Conservation (phyloP, 495 filamentous ascomycete species). For the Usnea hakonensis region DNA sequence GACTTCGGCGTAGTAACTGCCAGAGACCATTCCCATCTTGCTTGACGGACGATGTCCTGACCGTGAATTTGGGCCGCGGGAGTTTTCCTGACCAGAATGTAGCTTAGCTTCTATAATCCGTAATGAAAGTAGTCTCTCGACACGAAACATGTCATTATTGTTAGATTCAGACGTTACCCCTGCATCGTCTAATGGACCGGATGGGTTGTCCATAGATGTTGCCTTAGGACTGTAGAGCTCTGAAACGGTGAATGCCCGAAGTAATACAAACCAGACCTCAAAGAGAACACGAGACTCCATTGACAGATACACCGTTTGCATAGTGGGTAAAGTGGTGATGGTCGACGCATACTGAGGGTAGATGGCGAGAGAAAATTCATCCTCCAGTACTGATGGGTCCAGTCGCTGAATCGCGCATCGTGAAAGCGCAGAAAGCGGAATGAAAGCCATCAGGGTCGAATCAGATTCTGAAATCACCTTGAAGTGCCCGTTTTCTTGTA, state of each 20-base stretch:
- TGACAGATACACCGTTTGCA: constrained; percentile 73
- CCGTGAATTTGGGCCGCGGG: constrained; percentile 16
- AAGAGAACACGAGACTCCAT: constrained; percentile 82
- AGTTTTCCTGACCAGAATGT: constrained; percentile 18
- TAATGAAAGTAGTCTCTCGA: constrained; percentile 53
- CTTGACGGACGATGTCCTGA: constrained; percentile 17
- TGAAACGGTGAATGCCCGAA: constrained; percentile 88
- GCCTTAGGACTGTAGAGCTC: constrained; percentile 70
- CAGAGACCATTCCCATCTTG: constrained; percentile 16
- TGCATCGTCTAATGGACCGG: constrained; percentile 18
- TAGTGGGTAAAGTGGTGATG: constrained; percentile 52
- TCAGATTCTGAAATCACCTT: constrained; percentile 82
- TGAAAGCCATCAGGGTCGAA: constrained; percentile 64
- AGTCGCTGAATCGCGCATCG: constrained; percentile 84
- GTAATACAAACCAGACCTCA: constrained; percentile 93
- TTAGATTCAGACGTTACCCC: constrained; percentile 27
- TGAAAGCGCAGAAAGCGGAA: constrained; percentile 84
- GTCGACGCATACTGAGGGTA: constrained; percentile 72
- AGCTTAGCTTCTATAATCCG: constrained; percentile 57
- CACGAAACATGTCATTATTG: constrained; percentile 54
- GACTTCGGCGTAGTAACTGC: constrained; percentile 77
- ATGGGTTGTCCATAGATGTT: constrained; percentile 15
- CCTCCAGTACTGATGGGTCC: constrained; percentile 84
- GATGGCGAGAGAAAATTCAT: constrained; percentile 90
- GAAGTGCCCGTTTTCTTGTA: constrained; percentile 92